These are phyloP conservation scores for Tylopilus balloui DNA, from an alignment of 768 basidiomycete species.

Conservation along the genomic window DNA sequence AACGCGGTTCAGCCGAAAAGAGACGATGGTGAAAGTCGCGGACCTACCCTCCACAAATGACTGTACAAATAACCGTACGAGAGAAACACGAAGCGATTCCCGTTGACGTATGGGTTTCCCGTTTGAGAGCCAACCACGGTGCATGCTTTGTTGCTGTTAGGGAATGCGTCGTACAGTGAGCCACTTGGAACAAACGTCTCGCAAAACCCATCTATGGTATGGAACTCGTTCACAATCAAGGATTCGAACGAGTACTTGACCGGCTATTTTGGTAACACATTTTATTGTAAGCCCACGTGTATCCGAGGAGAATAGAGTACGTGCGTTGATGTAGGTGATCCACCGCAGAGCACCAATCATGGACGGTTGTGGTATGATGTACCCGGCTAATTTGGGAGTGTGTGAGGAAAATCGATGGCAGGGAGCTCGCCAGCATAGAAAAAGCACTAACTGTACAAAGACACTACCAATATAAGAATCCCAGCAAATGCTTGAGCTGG, in stretches of 20 bases:
- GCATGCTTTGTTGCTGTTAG: constrained; percentile 69
- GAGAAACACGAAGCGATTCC: constrained; percentile 50
- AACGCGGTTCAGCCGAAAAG: too few species aligned
- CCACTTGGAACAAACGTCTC: constrained; percentile 58
- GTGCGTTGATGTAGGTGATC: constrained; percentile 61
- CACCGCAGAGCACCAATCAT: constrained; percentile 70
- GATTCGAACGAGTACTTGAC: constrained; percentile 65
- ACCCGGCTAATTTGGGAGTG: constrained; percentile 37
- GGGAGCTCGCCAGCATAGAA: too few species aligned
- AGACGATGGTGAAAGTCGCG: too few species aligned
- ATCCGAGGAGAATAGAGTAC: constrained; percentile 33
- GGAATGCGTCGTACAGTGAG: constrained; percentile 53
- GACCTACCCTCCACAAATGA: constrained; percentile 48
- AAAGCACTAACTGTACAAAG: constrained; percentile 39
- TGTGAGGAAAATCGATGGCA: background rate
- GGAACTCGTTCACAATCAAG: constrained; percentile 79
- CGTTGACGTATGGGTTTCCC: constrained; percentile 58
- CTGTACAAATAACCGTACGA: constrained; percentile 38
- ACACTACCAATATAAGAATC: constrained; percentile 46
- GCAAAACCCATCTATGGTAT: constrained; percentile 58
- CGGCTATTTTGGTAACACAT: constrained; percentile 40
- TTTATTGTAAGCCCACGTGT: background rate
- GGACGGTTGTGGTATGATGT: constrained; percentile 52
- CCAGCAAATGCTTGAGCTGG: constrained; percentile 61
- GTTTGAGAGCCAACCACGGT: constrained; percentile 60